Evolutionary conservation across 805 yeast genomes (phyloP), one percentile per base, ranked within the genome.

Genomic region (Saccharomycopsis lassenensis): DNA sequence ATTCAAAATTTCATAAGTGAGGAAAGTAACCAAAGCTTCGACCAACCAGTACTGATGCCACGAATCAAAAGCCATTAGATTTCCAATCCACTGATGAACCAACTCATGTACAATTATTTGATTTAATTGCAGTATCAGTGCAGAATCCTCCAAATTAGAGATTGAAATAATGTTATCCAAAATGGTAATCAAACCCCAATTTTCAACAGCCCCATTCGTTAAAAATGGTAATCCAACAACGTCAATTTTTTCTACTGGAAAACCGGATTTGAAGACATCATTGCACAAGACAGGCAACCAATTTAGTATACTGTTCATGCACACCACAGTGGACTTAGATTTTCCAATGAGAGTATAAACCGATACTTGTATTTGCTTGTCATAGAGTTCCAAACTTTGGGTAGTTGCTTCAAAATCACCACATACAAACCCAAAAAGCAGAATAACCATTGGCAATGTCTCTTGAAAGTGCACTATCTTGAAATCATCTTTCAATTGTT

Each of bases 51-150:
- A 57, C 48, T 69, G 63, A 34, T 66, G 68, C 78, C 84, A 81
- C 14, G 72, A 68, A 34, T 76, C 79, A 48, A 79, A 77, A 1
- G 82, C 62, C 2, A 79, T 65, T 46, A 63, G 59, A 46, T 82
- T 74, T 6, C 91, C 93, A 39, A 82, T 55, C 84, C 85, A 82
- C 57, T 81, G 89, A 52, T 82, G 93, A 20, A 79, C 74, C 44
- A 81, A 49, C 49, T 81, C 87, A 52, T 82, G 93, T 1, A 71
- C 74, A 6, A 82, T 49, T 30, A 81, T 62, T 48, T 76, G 79
- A 42, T 70, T 49, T 43, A 60, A 61, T 25, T 58, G 54, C 2
- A 46, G 45, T 10, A 50, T 45, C 2, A 50, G 45, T 14, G 23
- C 20, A 10, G 25, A 23, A 3, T 54, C 49, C 29, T 62, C 44